Evolutionary conservation across 768 basidiomycete genomes (phyloP).

Genomic region (Termitomyces titanicus): DNA sequence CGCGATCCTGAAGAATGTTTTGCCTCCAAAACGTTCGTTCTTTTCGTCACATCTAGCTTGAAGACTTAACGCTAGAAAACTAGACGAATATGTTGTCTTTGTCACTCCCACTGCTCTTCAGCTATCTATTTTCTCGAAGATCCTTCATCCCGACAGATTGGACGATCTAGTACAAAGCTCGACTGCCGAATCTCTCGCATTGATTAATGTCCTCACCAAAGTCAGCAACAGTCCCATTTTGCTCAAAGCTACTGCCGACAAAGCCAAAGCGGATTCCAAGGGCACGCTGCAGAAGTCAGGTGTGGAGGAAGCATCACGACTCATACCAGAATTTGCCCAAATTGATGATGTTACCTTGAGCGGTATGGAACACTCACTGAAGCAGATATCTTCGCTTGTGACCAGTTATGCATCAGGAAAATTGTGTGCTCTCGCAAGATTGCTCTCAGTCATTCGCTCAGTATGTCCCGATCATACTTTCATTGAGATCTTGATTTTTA

Average conservation of each 20-base stretch:
- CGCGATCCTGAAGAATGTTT: constrained; percentile 70
- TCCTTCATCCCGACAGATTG: constrained; percentile 70
- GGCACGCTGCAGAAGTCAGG: constrained; percentile 40
- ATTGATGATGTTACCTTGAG: constrained; percentile 76
- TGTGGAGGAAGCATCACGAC: constrained; percentile 54
- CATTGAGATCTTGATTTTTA: not conserved
- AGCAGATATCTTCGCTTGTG: not conserved
- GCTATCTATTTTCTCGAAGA: constrained; percentile 68
- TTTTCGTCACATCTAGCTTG: not conserved
- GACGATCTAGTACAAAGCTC: constrained; percentile 66
- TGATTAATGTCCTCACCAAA: constrained; percentile 82
- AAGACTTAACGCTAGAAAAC: not conserved
- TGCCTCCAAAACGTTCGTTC: constrained; percentile 86
- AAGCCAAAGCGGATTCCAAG: constrained; percentile 42
- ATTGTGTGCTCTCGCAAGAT: constrained; percentile 57
- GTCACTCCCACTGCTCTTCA: constrained; percentile 85
- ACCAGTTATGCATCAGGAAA: constrained; percentile 54
- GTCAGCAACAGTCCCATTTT: constrained; percentile 91
- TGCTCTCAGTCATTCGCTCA: constrained; percentile 58
- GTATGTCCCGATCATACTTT: constrained; percentile 29
- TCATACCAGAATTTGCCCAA: constrained; percentile 57
- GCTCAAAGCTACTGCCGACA: constrained; percentile 74
- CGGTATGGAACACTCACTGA: constrained; percentile 46
- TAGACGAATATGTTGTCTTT: constrained; percentile 99
- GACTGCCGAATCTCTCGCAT: constrained; percentile 72